Conservation (phyloP, 805 yeast species). For the Cyberlindnera veronae region DNA sequence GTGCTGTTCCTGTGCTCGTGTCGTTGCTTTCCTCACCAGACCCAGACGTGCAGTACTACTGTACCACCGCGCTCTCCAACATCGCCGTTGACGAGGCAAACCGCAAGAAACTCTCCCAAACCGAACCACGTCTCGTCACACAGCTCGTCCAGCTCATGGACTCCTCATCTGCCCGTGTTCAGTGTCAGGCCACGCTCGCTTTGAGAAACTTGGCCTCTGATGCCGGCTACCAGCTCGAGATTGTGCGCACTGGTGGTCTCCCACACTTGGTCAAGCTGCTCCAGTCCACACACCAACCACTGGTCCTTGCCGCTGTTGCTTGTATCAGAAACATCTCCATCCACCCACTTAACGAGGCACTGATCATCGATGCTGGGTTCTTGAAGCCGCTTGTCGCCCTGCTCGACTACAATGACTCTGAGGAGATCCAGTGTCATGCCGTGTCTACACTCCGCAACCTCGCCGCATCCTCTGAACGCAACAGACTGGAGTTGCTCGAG, state of each 20-base stretch:
- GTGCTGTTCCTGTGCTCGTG: slow-evolving; percentile 95
- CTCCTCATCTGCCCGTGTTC: slow-evolving; percentile 89
- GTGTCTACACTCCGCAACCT: slow-evolving; percentile 92
- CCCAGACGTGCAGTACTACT: slow-evolving; percentile 96
- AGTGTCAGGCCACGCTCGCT: slow-evolving; percentile 97
- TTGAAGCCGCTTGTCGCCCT: slow-evolving; percentile 84
- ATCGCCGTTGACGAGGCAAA: slow-evolving; percentile 95
- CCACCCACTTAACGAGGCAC: slow-evolving; percentile 92
- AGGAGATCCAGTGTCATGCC: slow-evolving; percentile 97
- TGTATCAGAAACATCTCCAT: slow-evolving; percentile 96
- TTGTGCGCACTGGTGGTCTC: slow-evolving; percentile 92
- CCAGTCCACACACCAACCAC: slow-evolving; percentile 86
- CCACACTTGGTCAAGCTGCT: slow-evolving; percentile 88
- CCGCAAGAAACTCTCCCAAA: slow-evolving; percentile 81
- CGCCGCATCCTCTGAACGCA: slow-evolving; percentile 93
- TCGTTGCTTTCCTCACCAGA: slow-evolving; percentile 80
- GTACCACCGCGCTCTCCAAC: slow-evolving; percentile 95
- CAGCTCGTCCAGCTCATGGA: slow-evolving; percentile 91
- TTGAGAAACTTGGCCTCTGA: slow-evolving; percentile 94
- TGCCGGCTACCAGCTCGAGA: slow-evolving; percentile 91
- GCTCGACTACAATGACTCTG: slow-evolving; percentile 80
- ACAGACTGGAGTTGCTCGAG: slow-evolving; percentile 84
- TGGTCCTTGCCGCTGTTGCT: slow-evolving; percentile 95
- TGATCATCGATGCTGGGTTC: slow-evolving; percentile 96
- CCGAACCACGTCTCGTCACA: slow-evolving; percentile 88